These are phyloP conservation scores for Fusarium pseudoanthophilum DNA, from an alignment of 2,329 filamentous ascomycete species.

Conservation along the genomic window DNA sequence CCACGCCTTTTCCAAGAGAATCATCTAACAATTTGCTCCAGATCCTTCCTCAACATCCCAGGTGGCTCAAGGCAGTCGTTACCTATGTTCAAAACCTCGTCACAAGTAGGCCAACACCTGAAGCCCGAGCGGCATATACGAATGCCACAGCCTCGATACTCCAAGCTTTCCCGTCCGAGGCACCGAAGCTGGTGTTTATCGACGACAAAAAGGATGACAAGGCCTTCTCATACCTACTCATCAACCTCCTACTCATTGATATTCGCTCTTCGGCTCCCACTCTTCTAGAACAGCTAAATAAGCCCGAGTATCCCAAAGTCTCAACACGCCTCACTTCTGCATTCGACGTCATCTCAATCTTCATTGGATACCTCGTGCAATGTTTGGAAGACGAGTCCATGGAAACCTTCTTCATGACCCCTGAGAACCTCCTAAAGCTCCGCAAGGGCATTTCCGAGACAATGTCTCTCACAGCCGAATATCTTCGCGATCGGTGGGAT, in stretches of 20 bases:
- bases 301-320: constrained; percentile 60
- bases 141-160: constrained; percentile 68
- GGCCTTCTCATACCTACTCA: constrained; percentile 69
- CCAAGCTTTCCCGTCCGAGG: constrained; percentile 61
- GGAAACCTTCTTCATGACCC: constrained; percentile 59
- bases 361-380: constrained; percentile 67
- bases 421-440: constrained; percentile 70
- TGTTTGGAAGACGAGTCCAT: constrained; percentile 61
- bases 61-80: constrained; percentile 63
- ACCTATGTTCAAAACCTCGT: constrained; percentile 64
- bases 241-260: constrained; percentile 74
- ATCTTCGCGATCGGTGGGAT: constrained; percentile 77
- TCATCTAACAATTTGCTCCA: constrained; percentile 43
- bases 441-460: constrained; percentile 71
- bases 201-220: constrained; percentile 57
- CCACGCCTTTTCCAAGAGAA: background rate
- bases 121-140: constrained; percentile 68
- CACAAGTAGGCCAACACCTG: constrained; percentile 64
- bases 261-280: constrained; percentile 70
- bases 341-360: constrained; percentile 71
- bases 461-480: constrained; percentile 71
- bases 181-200: constrained; percentile 63
- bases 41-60: constrained; percentile 60
- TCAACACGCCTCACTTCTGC: constrained; percentile 68
- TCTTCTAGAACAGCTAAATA: constrained; percentile 68